Percentiles rank a stretch among this genome's conserved stretches.
phyloP scores from a whole-genome alignment of 2,329 filamentous ascomycete species.

The Pseudomassariella vexata region DNA sequence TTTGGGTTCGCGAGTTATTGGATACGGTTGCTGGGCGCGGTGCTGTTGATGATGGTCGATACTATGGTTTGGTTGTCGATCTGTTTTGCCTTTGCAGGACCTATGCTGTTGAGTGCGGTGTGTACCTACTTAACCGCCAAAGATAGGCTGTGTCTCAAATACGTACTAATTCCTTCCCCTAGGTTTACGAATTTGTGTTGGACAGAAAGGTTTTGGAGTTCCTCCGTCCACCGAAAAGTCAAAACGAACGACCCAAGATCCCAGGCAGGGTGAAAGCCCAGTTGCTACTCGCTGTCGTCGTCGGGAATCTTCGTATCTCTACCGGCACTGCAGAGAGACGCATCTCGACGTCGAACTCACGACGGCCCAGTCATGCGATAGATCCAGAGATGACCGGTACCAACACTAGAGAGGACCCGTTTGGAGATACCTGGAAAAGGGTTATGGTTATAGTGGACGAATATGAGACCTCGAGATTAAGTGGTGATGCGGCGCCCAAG shows the following conservation, averaged over 20 bases:
- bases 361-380: constrained; percentile 7
- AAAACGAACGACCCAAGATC: constrained; percentile 8
- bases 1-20: constrained; percentile 22
- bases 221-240: constrained; percentile 12
- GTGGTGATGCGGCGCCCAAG: constrained; percentile 2
- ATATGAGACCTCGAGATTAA: too few relatives aligned
- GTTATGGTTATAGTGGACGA: constrained; percentile 24
- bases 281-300: constrained; percentile 21
- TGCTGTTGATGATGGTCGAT: constrained; percentile 1
- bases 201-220: constrained; percentile 24
- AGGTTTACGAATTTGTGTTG: constrained; percentile 24
- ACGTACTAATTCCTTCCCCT: too few relatives aligned
- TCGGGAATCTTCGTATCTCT: constrained; percentile 24
- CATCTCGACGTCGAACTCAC: constrained; percentile 1
- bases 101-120: constrained; percentile 11
- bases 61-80: constrained; percentile 3
- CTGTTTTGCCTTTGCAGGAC: constrained; percentile 4
- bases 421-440: constrained; percentile 20
- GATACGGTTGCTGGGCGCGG: constrained; percentile 14
- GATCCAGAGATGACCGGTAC: constrained; percentile 3
- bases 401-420: constrained; percentile 5
- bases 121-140: constrained; percentile 17
- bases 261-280: constrained; percentile 17
- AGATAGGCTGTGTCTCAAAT: too few relatives aligned
- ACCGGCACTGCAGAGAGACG: constrained; percentile 12